These are phyloP conservation scores for Ustilago sp. DNA, from an alignment of 1,284 basidiomycete genomes.

Conservation along the genomic window DNA sequence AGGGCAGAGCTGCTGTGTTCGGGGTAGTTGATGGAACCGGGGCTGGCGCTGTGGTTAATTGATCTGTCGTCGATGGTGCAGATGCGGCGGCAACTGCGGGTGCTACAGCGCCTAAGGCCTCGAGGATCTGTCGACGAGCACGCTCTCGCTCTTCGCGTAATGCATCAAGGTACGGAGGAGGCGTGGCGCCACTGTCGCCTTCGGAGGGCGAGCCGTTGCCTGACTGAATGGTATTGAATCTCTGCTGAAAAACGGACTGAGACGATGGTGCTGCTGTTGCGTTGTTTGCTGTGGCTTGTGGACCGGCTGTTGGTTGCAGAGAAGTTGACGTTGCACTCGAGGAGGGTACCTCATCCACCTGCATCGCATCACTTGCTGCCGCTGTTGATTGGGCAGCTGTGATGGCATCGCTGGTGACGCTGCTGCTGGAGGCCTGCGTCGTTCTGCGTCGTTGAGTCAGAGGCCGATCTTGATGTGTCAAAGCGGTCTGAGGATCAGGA, in stretches of 20 bases:
- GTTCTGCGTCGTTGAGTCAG: slow-evolving; percentile 23
- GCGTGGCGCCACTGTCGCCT: slow-evolving; percentile 21
- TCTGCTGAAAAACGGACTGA: slow-evolving; percentile 20
- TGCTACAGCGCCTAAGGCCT: slow-evolving; percentile 19
- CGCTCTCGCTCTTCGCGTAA: slow-evolving; percentile 43
- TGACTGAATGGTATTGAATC: slow-evolving; percentile 11
- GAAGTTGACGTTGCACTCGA: background rate
- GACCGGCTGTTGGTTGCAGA: background rate
- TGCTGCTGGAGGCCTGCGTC: background rate
- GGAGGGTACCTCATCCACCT: slow-evolving; percentile 12
- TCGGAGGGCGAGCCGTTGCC: slow-evolving; percentile 9
- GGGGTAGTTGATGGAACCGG: background rate
- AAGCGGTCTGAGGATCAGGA: slow-evolving; percentile 1
- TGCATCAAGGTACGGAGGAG: slow-evolving; percentile 44
- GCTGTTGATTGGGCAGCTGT: background rate
- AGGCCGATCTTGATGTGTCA: background rate
- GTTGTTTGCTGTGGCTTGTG: background rate
- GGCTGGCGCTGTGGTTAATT: background rate
- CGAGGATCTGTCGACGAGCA: slow-evolving; percentile 44
- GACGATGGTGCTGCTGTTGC: background rate
- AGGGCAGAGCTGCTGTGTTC: background rate
- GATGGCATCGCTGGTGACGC: background rate
- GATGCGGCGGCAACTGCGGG: slow-evolving; percentile 1
- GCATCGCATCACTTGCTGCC: slow-evolving; percentile 10
- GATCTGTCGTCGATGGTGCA: background rate